Percentiles rank a stretch among this genome's conserved stretches.
Evolutionary conservation across 805 yeast genomes (phyloP).

Genomic region (Pichia rugopelliculosa): DNA sequence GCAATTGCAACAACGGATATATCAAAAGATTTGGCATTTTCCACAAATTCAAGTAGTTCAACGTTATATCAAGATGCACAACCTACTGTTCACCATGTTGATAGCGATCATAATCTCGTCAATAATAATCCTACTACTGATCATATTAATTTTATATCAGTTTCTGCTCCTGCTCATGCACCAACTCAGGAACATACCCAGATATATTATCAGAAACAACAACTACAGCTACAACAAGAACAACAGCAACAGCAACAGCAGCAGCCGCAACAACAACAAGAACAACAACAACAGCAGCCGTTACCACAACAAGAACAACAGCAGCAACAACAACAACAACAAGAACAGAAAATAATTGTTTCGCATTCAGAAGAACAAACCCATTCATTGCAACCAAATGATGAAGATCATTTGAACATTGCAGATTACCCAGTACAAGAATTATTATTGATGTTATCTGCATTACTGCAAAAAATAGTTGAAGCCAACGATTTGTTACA

Average conservation of each 20-base stretch:
- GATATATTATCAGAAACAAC: background rate
- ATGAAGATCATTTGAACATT: constrained; percentile 51
- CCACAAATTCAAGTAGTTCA: constrained; percentile 28
- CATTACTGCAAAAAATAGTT: constrained; percentile 76
- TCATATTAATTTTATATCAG: constrained; percentile 10
- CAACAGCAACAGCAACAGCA: background rate
- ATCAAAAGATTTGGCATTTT: constrained; percentile 41
- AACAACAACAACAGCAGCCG: constrained; percentile 10
- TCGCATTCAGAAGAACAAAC: no score
- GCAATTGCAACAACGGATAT: constrained; percentile 51
- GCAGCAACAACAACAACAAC: background rate
- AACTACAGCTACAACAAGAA: constrained; percentile 10
- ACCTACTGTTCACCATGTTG: constrained; percentile 2
- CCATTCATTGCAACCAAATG: background rate
- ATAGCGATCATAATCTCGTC: constrained; percentile 2
- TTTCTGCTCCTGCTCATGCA: constrained; percentile 14
- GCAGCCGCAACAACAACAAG: constrained; percentile 7
- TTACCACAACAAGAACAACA: constrained; percentile 2
- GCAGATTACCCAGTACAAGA: constrained; percentile 79
- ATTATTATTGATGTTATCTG: constrained; percentile 75
- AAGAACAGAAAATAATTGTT: constrained; percentile 11
- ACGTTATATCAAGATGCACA: constrained; percentile 29
- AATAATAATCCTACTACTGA: background rate
- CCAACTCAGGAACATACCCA: background rate
- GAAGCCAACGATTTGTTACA: constrained; percentile 83